These are phyloP conservation scores for Lathyrus tuberosus DNA, from an alignment of 306 rosid species.

Conservation along the genomic window DNA sequence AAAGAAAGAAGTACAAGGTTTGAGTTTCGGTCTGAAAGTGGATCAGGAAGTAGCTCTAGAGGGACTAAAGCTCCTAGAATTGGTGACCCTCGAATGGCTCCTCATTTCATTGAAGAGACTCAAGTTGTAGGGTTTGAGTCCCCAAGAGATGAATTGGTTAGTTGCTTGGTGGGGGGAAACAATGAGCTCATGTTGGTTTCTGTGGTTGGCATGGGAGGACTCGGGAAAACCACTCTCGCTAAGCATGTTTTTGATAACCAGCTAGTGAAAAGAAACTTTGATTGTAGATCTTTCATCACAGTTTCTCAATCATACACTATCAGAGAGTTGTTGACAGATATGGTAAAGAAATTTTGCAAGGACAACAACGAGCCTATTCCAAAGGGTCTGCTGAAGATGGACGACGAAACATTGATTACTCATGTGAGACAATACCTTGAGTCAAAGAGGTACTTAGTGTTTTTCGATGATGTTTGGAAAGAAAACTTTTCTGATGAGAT, in stretches of 20 bases:
- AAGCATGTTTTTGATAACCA: slow-evolving; percentile 21
- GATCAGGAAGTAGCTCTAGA: neutral
- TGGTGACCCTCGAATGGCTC: slow-evolving; percentile 29
- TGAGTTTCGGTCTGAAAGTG: slow-evolving; percentile 1
- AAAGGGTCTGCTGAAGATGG: neutral
- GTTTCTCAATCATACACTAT: slow-evolving; percentile 35
- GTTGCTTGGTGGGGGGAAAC: neutral
- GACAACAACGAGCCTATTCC: slow-evolving; percentile 10
- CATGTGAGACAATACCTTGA: slow-evolving; percentile 28
- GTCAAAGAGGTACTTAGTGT: slow-evolving; percentile 31
- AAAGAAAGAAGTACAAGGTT: slow-evolving; percentile 39
- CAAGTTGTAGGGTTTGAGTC: slow-evolving; percentile 44
- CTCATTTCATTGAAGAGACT: slow-evolving; percentile 26
- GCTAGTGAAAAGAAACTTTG: slow-evolving; percentile 16
- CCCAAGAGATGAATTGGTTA: slow-evolving; percentile 28
- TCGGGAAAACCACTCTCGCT: slow-evolving; percentile 42
- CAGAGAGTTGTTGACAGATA: slow-evolving; percentile 9
- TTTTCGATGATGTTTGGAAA: slow-evolving; percentile 46
- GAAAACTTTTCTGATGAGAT: slow-evolving; percentile 27
- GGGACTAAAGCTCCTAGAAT: neutral
- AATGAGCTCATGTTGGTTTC: slow-evolving; percentile 21
- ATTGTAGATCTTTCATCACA: slow-evolving; percentile 13
- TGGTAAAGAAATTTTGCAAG: slow-evolving; percentile 31
- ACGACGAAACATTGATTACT: neutral
- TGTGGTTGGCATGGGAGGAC: slow-evolving; percentile 49